phyloP scores from a whole-genome alignment of 148 eudicot genomes.

The Fagopyrum tataricum region DNA sequence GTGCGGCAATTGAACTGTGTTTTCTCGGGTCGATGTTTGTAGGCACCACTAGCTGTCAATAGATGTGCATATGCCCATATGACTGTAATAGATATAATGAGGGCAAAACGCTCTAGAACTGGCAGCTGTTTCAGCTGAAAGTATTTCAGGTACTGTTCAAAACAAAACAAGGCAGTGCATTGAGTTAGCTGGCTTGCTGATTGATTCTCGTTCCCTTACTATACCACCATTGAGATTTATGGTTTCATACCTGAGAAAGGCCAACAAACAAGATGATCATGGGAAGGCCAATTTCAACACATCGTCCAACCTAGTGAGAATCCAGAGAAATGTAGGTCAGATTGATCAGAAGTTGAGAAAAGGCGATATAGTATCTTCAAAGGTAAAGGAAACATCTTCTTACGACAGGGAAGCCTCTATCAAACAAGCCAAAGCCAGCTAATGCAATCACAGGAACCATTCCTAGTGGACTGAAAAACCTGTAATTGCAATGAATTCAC shows the following conservation, averaged over 20 bases:
- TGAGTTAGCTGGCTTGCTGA: background rate
- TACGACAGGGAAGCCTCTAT: conserved; percentile 95
- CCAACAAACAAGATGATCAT: conserved; percentile 82
- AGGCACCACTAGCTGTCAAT: conserved; percentile 93
- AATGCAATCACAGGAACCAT: conserved; percentile 92
- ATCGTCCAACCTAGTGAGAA: conserved; percentile 60
- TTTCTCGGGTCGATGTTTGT: conserved; percentile 70
- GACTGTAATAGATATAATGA: conserved; percentile 57
- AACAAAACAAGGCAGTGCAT: background rate
- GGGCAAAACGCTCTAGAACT: conserved; percentile 82
- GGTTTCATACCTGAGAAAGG: conserved; percentile 68
- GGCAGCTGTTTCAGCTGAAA: conserved; percentile 77
- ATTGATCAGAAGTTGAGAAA: background rate
- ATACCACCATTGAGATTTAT: background rate
- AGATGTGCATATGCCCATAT: conserved; percentile 99
- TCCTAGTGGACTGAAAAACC: conserved; percentile 92
- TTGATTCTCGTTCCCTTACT: background rate
- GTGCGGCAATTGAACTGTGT: conserved; percentile 80
- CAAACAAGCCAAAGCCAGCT: conserved; percentile 90
- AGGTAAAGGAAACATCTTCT: background rate
- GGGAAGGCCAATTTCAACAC: conserved; percentile 91
- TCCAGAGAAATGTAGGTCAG: background rate
- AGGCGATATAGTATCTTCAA: background rate
- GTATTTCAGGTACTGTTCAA: conserved; percentile 74
- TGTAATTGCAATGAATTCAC: conserved; percentile 23